Base-by-base conservation (phyloP, 768 basidiomycete species). In the Mycena filopes region DNA sequence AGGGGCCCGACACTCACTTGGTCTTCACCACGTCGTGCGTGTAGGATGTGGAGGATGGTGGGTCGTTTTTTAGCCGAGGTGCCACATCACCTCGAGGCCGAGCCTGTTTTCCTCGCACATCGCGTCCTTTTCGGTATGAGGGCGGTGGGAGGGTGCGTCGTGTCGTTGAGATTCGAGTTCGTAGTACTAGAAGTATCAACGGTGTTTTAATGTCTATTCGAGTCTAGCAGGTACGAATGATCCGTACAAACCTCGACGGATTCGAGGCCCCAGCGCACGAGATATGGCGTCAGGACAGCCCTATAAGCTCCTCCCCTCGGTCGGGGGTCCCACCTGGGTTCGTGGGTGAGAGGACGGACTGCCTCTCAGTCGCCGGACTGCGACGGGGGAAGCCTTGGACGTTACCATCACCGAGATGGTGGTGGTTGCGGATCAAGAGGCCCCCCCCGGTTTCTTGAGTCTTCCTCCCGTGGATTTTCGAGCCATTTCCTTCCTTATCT, bases 231-330 rank as follows among this genome's bases (percentile, higher is more conserved):
- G 31, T 20, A n/a, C 29, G 29, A 7, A 3, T 51, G n/a, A 33
- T 51, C 31, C 16, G n/a, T 25, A 36, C 49, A n/a, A n/a, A n/a
- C n/a, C n/a, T n/a, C n/a, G n/a, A n/a, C 21, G 20, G 4, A 33
- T 51, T 51, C 40, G 7, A 28, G 25, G 5, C 2, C 33, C 13
- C 6, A 18, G 55, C 23, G n/a, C n/a, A n/a, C n/a, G n/a, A 9
- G n/a, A 1, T 42, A 43, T 41, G 21, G 2, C 5, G 29, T 16
- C 8, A 3, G 4, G 5, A 0, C 18, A 33, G 49, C 48, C 59
- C 59, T 60, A 60, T 15, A 45, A 29, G 59, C 59, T 45, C 59
- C 33, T 43, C 59, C 45, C 59, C 59, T n/a, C 41, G 0, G 40
- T 42, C 13, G 59, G 59, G 45, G 59, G 59, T 29, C 49, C 48